phyloP scores from a whole-genome alignment of 371 early-diverging fungal genomes.

The Rhizopus delemar region DNA sequence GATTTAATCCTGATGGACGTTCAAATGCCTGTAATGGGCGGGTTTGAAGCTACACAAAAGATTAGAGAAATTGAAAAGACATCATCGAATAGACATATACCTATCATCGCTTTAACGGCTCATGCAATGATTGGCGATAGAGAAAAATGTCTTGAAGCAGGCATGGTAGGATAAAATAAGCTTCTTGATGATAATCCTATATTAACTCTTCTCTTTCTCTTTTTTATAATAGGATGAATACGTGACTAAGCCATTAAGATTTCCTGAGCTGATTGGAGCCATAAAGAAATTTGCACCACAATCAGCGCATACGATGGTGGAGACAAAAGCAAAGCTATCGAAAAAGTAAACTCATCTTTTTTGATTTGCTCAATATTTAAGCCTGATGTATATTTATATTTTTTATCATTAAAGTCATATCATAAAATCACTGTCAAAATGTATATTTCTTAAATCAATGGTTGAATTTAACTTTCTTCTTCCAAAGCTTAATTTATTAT shows the following conservation, averaged over 20 bases:
- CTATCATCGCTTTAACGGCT: constrained; percentile 78
- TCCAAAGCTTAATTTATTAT: no score
- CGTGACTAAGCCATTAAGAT: constrained; percentile 70
- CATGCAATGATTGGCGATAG: constrained; percentile 82
- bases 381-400: no score
- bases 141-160: constrained; percentile 72
- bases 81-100: constrained; percentile 52
- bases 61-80: constrained; percentile 68
- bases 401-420: no score
- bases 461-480: no score
- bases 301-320: constrained; percentile 23
- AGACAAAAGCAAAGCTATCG: constrained; percentile 12
- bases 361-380: no score
- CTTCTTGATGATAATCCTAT: no score
- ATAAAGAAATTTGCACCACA: constrained; percentile 59
- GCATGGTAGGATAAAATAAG: constrained; percentile 58
- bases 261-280: constrained; percentile 63
- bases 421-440: no score
- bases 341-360: not conserved
- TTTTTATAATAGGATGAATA: constrained; percentile 60
- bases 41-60: constrained; percentile 72
- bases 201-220: not conserved
- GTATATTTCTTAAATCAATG: no score
- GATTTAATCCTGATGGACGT: constrained; percentile 82
- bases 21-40: constrained; percentile 79